phyloP scores from a whole-genome alignment of 768 basidiomycete genomes.

The Boletus sp. region DNA sequence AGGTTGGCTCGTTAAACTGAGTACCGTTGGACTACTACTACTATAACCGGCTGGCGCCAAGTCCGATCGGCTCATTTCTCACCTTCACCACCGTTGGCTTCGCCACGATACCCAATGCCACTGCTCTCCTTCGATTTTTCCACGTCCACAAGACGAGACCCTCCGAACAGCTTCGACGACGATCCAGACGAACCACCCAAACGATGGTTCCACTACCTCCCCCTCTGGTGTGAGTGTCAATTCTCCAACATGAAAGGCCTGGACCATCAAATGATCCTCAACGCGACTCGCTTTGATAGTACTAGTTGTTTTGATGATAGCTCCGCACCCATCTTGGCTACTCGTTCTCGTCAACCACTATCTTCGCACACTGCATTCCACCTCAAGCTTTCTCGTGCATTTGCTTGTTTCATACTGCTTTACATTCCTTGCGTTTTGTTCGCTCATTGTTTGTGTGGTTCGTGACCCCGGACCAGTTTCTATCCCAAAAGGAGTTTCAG shows the following conservation, averaged over 20 bases:
- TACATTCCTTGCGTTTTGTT: conserved; percentile 65
- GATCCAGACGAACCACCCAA: conserved; percentile 38
- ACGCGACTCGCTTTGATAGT: conserved; percentile 28
- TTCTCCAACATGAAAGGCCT: not conserved
- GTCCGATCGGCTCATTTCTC: conserved; percentile 1
- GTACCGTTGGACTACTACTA: not conserved
- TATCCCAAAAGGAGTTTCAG: conserved; percentile 17
- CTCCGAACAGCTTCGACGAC: conserved; percentile 16
- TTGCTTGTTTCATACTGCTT: conserved; percentile 59
- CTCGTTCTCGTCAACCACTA: conserved; percentile 67
- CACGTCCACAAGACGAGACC: conserved; percentile 12
- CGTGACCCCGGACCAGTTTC: conserved; percentile 72
- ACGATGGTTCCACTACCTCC: conserved; percentile 56
- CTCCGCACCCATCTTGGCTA: conserved; percentile 73
- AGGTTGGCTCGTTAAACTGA: not conserved
- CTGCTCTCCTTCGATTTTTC: conserved; percentile 30
- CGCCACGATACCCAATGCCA: conserved; percentile 23
- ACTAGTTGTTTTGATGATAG: conserved; percentile 54
- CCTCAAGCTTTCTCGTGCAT: conserved; percentile 49
- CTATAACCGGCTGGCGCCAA: too few relatives aligned
- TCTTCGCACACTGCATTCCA: conserved; percentile 48
- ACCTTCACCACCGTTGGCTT: not conserved
- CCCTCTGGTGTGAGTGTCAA: conserved; percentile 47
- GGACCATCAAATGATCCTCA: not conserved
- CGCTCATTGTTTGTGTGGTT: conserved; percentile 66